Base-by-base conservation (phyloP, 805 yeast genomes). In the Pichia paraexigua region DNA sequence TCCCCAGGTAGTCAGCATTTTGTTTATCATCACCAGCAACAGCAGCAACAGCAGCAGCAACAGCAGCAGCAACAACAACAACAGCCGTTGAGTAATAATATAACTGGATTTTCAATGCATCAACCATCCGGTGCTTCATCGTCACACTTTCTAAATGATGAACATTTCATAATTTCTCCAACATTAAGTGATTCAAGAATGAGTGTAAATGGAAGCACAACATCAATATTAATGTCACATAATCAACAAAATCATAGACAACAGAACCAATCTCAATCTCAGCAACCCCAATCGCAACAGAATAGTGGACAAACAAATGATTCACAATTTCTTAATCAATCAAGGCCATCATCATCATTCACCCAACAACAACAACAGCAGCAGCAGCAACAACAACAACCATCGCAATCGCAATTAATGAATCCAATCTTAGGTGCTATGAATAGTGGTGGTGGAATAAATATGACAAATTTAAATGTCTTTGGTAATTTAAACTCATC, bases 391-490 rank as follows among this genome's bases (percentile, higher is more conserved):
- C 25, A 24, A 24, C 25, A 24, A 24, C 25, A 24, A n/a, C n/a
- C n/a, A n/a, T n/a, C n/a, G n/a, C n/a, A n/a, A 24, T 40, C 41
- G 20, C 45, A 49, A 22, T 35, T 50, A 27, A 32, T 46, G 1
- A 43, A 50, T 42, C 53, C 53, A 30, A 32, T 46, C 13, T 30
- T 50, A 13, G 53, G 53, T 43, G 42, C 53, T 7, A 50, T 50
- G 53, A 43, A 28, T 25, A 45, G 42, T 20, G 39, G 28, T 41
- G 40, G 40, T 42, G 46, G 42, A 39, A 17, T 28, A 25, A 20
- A 28, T n/a, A 50, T 46, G 25, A 21, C 47, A 5, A 50, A 35
- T 35, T 30, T 45, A 20, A 18, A 42, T 12, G 48, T 30, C 10
- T 45, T 45, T 21, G 20, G 20, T 35, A 35, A n/a, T n/a, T 24